These are phyloP conservation scores for Phytophthora idaei DNA, from an alignment of 352 stramenopile species.

Conservation along the genomic window DNA sequence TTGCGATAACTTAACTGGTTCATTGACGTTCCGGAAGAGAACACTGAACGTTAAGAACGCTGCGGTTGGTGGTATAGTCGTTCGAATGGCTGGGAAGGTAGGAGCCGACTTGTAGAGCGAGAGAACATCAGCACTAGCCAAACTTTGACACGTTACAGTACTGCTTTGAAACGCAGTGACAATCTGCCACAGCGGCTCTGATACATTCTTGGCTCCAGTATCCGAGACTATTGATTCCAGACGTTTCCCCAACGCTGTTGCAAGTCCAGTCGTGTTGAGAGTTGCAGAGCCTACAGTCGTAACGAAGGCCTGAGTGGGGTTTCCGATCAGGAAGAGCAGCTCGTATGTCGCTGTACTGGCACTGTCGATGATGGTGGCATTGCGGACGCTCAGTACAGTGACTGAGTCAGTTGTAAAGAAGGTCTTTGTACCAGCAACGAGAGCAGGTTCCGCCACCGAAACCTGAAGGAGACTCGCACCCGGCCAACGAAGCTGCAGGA, in stretches of 20 bases:
- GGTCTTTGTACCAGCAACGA: conserved; percentile 25
- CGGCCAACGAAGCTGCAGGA: conserved; percentile 35
- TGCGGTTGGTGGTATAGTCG: neutral
- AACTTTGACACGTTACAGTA: conserved; percentile 20
- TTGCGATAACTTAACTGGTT: conserved; percentile 38
- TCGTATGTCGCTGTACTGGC: conserved; percentile 30
- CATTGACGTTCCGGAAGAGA: conserved; percentile 50
- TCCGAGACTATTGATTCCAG: conserved; percentile 13
- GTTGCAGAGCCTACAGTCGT: conserved; percentile 5
- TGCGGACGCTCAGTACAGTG: conserved; percentile 35
- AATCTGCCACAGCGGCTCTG: conserved; percentile 26
- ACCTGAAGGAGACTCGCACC: conserved; percentile 39
- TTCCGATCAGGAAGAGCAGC: conserved; percentile 36
- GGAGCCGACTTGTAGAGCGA: conserved; percentile 30
- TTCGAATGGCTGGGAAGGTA: conserved; percentile 26
- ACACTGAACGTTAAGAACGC: conserved; percentile 50
- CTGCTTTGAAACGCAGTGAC: conserved; percentile 21
- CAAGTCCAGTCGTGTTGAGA: conserved; percentile 23
- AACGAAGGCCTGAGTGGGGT: conserved; percentile 24
- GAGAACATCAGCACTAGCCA: conserved; percentile 25
- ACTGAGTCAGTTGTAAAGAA: conserved; percentile 35
- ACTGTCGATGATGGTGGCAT: conserved; percentile 21
- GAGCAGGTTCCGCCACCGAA: conserved; percentile 31
- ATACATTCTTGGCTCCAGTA: conserved; percentile 15
- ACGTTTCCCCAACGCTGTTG: conserved; percentile 5